A percentile compares a stretch with the other conserved stretches of the same genome.
Conservation (phyloP, 768 basidiomycete genomes). For the Suillus subaureus region DNA sequence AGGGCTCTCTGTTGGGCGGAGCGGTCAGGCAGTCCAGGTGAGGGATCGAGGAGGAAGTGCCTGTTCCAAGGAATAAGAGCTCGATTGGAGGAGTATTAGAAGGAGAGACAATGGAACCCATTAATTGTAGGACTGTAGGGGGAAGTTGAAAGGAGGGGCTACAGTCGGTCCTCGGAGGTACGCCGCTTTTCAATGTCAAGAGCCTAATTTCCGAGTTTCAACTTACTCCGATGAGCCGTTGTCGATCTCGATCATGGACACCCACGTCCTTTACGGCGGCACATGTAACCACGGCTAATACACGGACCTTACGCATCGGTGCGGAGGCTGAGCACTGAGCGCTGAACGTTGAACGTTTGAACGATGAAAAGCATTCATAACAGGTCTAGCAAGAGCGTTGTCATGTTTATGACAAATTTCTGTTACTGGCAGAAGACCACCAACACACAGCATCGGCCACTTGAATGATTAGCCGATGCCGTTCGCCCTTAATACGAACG, state of each 20-base stretch:
- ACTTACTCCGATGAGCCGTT: slow-evolving; percentile 3
- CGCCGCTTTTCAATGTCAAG: background rate
- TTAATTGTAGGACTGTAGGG: background rate
- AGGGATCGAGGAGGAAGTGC: slow-evolving; percentile 76
- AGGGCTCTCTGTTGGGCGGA: slow-evolving; percentile 51
- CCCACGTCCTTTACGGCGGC: slow-evolving; percentile 6
- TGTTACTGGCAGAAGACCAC: too few relatives aligned
- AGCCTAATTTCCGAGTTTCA: slow-evolving; percentile 3
- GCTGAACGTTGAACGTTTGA: background rate
- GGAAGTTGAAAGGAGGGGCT: background rate
- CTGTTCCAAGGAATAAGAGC: slow-evolving; percentile 83
- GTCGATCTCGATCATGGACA: slow-evolving; percentile 6
- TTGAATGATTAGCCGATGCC: background rate
- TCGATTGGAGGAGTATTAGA: slow-evolving; percentile 39
- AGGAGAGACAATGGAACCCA: background rate
- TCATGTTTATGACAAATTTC: background rate
- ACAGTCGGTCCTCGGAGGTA: too few relatives aligned
- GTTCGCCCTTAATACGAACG: background rate
- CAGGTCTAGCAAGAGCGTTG: background rate
- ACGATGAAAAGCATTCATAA: background rate
- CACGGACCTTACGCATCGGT: background rate
- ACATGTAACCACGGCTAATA: background rate
- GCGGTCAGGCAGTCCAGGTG: slow-evolving; percentile 75
- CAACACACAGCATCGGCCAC: background rate
- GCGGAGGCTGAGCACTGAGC: too few relatives aligned